Base-by-base conservation (phyloP, 2,329 filamentous ascomycete genomes). In the Xylariaceae sp. region DNA sequence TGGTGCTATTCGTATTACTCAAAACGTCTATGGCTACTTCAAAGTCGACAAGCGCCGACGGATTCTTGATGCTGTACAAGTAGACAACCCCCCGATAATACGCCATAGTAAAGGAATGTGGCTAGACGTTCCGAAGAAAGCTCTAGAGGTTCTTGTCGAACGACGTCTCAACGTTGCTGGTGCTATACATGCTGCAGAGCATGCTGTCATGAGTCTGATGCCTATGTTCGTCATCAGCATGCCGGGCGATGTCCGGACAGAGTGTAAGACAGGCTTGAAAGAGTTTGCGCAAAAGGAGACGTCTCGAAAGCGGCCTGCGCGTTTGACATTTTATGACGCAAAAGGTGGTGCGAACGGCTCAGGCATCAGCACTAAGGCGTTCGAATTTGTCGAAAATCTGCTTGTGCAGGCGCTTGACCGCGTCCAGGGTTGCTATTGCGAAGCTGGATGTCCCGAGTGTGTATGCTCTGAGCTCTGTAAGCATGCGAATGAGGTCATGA, bases 21-120 rank as follows among this genome's bases (percentile, higher is more conserved):
- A 92, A 55, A 85, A 88, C 22, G 90, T 98, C 2, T 97, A 94
- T 64, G 93, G 93, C 2, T 98, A 93, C 71, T 97, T 96, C 77
- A 97, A 97, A 64, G 73, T 96, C n/a, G 91, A 97, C 66, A 86
- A 85, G 61, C 85, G 82, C 55, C 80, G 86, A 2, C 82, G 88
- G 2, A 88, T 97, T 46, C 78, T 97, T 12, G 93, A 98, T 63
- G 92, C 92, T 2, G 85, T 97, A 0, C 81, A 92, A 48, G 90
- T 97, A 19, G 88, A 96, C 64, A 95, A 95, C 55, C 91, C 92
- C 3, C 90, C 93, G 0, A 88, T 97, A 41, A 80, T 93, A 40
- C 80, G 90, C 3, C 78, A 84, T 61, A 87, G 82, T 58, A 94
- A 93, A 63, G 93, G 91, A 32, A 88, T 96, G 82, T 98, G 93